Evolutionary conservation across 495 filamentous ascomycete genomes (phyloP).

Genomic region (Aspergillus sclerotiicarbonarius): DNA sequence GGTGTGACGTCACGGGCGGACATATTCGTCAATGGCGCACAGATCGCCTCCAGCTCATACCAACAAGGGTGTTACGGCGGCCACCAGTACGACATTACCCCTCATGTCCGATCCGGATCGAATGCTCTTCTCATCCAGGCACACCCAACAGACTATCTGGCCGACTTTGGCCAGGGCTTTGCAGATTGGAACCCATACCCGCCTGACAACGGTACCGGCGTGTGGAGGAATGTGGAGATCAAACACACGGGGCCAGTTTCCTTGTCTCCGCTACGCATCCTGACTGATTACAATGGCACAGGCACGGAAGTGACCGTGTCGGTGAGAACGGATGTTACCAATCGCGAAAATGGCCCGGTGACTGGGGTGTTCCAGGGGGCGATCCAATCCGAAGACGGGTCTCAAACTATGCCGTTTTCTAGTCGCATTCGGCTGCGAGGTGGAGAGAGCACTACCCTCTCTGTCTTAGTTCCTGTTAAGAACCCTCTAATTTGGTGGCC

Average conservation of each 20-base stretch:
- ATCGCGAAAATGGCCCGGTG: constrained; percentile 40
- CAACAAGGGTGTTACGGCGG: constrained; percentile 61
- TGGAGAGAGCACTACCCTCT: constrained; percentile 36
- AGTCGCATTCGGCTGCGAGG: constrained; percentile 37
- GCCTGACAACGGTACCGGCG: constrained; percentile 55
- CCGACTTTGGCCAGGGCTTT: constrained; percentile 59
- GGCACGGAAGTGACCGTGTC: constrained; percentile 34
- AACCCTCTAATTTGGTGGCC: constrained; percentile 76
- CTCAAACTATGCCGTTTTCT: constrained; percentile 19
- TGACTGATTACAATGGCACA: constrained; percentile 40
- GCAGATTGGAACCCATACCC: constrained; percentile 69
- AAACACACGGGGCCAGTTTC: constrained; percentile 55
- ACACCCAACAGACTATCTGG: constrained; percentile 57
- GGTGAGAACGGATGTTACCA: constrained; percentile 48
- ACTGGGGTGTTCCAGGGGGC: constrained; percentile 36
- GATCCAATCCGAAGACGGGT: constrained; percentile 27
- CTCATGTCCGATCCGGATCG: constrained; percentile 26
- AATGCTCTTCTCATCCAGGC: constrained; percentile 56
- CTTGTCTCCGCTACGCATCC: constrained; percentile 48
- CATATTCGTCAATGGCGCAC: constrained; percentile 57
- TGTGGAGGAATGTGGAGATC: constrained; percentile 62
- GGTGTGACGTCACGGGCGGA: constrained; percentile 62
- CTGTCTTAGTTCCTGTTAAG: constrained; percentile 36
- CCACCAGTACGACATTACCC: constrained; percentile 52
- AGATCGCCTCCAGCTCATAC: constrained; percentile 43